Evolutionary conservation across 352 stramenopile genomes (phyloP).

Genomic region (Phytophthora citrophthora): DNA sequence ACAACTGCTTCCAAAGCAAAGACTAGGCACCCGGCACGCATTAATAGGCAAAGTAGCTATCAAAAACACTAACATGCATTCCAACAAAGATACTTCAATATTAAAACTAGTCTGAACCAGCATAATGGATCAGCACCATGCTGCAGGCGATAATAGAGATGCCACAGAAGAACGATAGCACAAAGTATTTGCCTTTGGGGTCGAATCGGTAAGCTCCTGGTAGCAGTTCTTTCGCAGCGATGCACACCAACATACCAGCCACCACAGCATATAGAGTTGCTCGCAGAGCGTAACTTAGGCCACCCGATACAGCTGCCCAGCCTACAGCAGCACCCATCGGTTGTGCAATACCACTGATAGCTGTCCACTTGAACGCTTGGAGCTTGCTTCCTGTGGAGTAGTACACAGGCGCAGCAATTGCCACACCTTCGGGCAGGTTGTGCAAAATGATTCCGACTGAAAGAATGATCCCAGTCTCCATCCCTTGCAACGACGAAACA

Average conservation of each 20-base stretch:
- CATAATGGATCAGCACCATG: constrained; percentile 86
- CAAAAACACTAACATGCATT: constrained; percentile 3
- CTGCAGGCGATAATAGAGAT: constrained; percentile 90
- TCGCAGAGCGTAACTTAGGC: constrained; percentile 67
- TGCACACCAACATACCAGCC: constrained; percentile 93
- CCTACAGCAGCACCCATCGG: constrained; percentile 89
- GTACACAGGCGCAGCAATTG: constrained; percentile 95
- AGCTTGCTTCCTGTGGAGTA: constrained; percentile 94
- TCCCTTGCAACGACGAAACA: constrained; percentile 91
- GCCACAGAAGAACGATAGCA: constrained; percentile 84
- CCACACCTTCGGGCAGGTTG: constrained; percentile 97
- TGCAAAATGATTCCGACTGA: constrained; percentile 96
- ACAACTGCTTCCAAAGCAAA: neutral
- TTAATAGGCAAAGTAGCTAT: neutral
- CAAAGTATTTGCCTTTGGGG: constrained; percentile 87
- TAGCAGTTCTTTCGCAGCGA: constrained; percentile 92
- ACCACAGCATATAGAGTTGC: constrained; percentile 93
- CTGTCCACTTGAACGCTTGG: constrained; percentile 93
- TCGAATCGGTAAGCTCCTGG: constrained; percentile 92
- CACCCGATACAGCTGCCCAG: constrained; percentile 49
- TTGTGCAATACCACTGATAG: constrained; percentile 91
- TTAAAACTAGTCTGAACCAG: constrained; percentile 44
- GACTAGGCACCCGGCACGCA: neutral
- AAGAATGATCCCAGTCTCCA: constrained; percentile 89
- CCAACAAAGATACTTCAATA: neutral